Conservation (phyloP, 805 yeast species). For the Kuraishia molischiana region DNA sequence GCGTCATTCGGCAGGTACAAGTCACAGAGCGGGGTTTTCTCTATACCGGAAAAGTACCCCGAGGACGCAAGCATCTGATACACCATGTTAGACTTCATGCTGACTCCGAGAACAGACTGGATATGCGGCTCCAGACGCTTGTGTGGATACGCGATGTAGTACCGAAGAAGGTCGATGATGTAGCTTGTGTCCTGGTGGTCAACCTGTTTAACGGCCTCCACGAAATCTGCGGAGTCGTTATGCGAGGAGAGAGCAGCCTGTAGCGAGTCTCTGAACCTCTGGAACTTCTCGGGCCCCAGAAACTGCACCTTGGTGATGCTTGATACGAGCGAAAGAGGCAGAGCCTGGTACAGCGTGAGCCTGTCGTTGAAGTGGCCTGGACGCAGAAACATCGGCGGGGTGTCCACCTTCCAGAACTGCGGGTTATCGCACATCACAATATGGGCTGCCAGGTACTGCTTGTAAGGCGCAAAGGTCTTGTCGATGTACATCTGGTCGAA, state of each 20-base stretch:
- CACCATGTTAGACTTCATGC: not conserved
- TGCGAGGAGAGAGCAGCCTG: not conserved
- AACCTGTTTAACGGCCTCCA: not conserved
- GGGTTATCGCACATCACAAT: not conserved
- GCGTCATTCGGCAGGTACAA: not conserved
- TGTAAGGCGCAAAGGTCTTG: not conserved
- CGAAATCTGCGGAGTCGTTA: not conserved
- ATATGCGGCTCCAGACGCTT: not conserved
- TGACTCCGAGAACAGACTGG: not conserved
- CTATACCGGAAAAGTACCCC: not conserved
- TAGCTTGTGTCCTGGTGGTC: too few species aligned
- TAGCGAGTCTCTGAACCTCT: not conserved
- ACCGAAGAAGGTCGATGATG: not conserved
- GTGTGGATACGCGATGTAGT: conserved; percentile 3
- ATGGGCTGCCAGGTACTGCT: not conserved
- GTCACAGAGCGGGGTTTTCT: not conserved
- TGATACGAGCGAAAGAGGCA: not conserved
- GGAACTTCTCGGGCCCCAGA: not conserved
- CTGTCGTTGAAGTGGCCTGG: not conserved
- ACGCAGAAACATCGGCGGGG: not conserved
- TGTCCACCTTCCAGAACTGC: not conserved
- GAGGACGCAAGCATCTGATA: not conserved
- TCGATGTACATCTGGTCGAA: not conserved
- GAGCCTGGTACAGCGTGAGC: not conserved
- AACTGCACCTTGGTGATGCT: not conserved